phyloP scores from a whole-genome alignment of 768 basidiomycete genomes.

The Russula dissimulans region DNA sequence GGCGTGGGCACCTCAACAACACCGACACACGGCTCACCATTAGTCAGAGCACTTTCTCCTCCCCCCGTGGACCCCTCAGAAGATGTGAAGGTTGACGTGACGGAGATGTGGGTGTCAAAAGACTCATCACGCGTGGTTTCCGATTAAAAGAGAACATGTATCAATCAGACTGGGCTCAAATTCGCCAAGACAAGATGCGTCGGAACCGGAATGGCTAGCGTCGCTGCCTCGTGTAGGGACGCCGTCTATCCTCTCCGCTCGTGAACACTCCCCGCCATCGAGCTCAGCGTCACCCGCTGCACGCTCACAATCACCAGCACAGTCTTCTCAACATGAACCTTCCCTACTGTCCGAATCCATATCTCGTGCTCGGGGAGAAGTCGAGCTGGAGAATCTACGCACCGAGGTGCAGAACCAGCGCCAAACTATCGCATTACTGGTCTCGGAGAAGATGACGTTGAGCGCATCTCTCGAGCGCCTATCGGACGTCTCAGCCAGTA shows the following conservation, averaged over 20 bases:
- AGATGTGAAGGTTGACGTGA: conserved; percentile 42
- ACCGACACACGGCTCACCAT: conserved; percentile 38
- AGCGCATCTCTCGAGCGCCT: conserved; percentile 44
- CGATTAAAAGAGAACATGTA: not conserved
- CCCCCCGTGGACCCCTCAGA: conserved; percentile 21
- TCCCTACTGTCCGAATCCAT: conserved; percentile 20
- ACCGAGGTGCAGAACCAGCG: conserved; percentile 46
- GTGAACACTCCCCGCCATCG: conserved; percentile 19
- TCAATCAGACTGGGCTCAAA: conserved; percentile 34
- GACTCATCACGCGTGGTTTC: not conserved
- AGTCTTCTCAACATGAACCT: conserved; percentile 2
- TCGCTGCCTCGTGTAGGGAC: conserved; percentile 40
- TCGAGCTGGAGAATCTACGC: conserved; percentile 23
- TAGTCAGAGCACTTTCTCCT: conserved; percentile 23
- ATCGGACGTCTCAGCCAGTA: conserved; percentile 54
- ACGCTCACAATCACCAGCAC: conserved; percentile 5
- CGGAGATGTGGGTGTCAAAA: conserved; percentile 50
- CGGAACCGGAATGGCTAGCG: conserved; percentile 48
- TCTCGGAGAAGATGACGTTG: conserved; percentile 36
- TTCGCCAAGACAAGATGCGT: conserved; percentile 26
- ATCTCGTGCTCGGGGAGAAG: conserved; percentile 14
- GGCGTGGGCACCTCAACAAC: conserved; percentile 27
- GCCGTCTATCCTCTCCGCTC: conserved; percentile 24
- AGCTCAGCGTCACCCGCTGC: conserved; percentile 26
- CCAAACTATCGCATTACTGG: conserved; percentile 68